Evolutionary conservation across 2,329 filamentous ascomycete species (phyloP).

Genomic region (Periconia macrospinosa): DNA sequence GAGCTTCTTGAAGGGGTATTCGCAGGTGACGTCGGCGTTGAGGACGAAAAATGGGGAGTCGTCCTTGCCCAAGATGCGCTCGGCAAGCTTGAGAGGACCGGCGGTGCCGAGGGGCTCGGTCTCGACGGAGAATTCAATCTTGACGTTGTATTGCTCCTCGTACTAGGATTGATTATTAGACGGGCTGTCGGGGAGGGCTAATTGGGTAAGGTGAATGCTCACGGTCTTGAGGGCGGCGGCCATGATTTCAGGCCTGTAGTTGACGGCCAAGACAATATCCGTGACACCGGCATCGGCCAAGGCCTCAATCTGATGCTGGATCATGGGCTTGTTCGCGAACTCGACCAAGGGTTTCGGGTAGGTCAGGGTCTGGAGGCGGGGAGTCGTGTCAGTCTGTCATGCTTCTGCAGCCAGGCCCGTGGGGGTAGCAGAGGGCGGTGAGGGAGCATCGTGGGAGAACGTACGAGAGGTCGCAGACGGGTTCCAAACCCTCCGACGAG

Average conservation of each 20-base stretch:
- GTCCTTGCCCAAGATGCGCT: constrained; percentile 89
- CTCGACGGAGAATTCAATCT: constrained; percentile 97
- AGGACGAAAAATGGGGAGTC: constrained; percentile 96
- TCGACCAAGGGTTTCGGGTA: constrained; percentile 97
- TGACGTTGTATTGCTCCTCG: constrained; percentile 87
- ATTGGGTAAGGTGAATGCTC: constrained; percentile 29
- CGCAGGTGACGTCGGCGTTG: constrained; percentile 98
- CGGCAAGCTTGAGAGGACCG: constrained; percentile 91
- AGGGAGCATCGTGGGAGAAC: constrained; percentile 14
- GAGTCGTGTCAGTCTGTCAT: constrained; percentile 15
- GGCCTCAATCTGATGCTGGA: constrained; percentile 95
- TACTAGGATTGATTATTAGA: constrained; percentile 58
- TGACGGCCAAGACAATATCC: constrained; percentile 96
- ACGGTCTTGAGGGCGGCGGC: constrained; percentile 89
- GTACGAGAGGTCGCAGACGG: constrained; percentile 91
- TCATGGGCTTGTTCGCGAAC: constrained; percentile 99
- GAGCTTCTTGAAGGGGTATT: constrained; percentile 90
- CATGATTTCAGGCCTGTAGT: constrained; percentile 99
- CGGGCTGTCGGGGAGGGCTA: constrained; percentile 2
- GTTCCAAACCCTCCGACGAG: constrained; percentile 99
- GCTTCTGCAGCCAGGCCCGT: constrained; percentile 19
- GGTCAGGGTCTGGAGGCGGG: constrained; percentile 74
- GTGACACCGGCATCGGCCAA: constrained; percentile 92
- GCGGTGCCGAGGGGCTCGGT: constrained; percentile 93
- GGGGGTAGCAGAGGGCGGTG: constrained; percentile 16